phyloP scores from a whole-genome alignment of 495 filamentous ascomycete genomes.

The Hypoxylon rickii region DNA sequence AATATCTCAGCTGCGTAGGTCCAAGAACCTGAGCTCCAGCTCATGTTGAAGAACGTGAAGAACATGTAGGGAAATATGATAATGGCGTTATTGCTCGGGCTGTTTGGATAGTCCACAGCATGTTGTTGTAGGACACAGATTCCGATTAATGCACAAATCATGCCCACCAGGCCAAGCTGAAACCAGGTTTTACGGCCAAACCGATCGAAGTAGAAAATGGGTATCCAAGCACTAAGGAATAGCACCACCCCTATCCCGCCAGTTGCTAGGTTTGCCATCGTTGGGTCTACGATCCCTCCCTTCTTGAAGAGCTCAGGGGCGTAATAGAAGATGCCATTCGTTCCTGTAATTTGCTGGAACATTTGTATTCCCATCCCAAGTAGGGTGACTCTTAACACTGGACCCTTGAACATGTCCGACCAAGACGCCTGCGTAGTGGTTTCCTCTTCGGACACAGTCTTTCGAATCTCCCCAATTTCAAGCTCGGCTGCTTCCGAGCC shows the following conservation, averaged over 20 bases:
- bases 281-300: constrained; percentile 34
- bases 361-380: constrained; percentile 30
- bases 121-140: constrained; percentile 36
- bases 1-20: constrained; percentile 38
- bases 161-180: constrained; percentile 35
- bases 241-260: constrained; percentile 31
- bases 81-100: constrained; percentile 33
- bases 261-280: constrained; percentile 34
- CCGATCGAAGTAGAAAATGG: constrained; percentile 35
- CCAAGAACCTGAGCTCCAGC: constrained; percentile 37
- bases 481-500: constrained; percentile 39
- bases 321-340: constrained; percentile 36
- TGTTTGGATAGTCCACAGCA: constrained; percentile 27
- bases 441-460: constrained; percentile 37
- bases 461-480: constrained; percentile 49
- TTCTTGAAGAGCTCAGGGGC: constrained; percentile 34
- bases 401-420: constrained; percentile 36
- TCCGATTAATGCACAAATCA: constrained; percentile 32
- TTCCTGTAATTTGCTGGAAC: constrained; percentile 36
- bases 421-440: constrained; percentile 22
- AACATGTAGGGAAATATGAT: constrained; percentile 38
- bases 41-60: constrained; percentile 37
- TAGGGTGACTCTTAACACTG: constrained; percentile 35
- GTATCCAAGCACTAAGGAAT: constrained; percentile 35
- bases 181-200: constrained; percentile 38